Conservation (phyloP, 768 basidiomycete genomes). For the Pulveroboletus ravenelii region DNA sequence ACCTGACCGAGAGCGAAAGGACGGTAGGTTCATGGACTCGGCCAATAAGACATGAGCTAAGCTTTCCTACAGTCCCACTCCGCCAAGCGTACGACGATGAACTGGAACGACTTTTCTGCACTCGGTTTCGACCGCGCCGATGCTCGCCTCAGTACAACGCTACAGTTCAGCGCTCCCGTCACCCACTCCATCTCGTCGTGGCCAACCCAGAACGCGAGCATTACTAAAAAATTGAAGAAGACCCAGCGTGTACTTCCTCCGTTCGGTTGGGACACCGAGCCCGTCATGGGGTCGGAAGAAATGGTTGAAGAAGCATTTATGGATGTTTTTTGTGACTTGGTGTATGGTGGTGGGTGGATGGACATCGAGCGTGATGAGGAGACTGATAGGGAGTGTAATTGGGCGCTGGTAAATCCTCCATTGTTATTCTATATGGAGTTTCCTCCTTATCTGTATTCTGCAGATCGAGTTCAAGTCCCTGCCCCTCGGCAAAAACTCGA, state of each 20-base stretch:
- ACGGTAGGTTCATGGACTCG: constrained; percentile 35
- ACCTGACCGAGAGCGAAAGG: constrained; percentile 84
- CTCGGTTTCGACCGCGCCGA: constrained; percentile 81
- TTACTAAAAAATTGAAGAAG: constrained; percentile 79
- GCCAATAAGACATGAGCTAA: constrained; percentile 8
- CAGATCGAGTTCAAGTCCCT: constrained; percentile 87
- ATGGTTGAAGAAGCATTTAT: constrained; percentile 88
- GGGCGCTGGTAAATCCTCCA: constrained; percentile 69
- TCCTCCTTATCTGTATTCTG: constrained; percentile 24
- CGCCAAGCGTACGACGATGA: constrained; percentile 76
- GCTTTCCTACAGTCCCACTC: constrained; percentile 45
- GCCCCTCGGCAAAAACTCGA: constrained; percentile 35
- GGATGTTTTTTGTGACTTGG: constrained; percentile 77
- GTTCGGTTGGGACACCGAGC: constrained; percentile 92
- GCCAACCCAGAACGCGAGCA: constrained; percentile 69
- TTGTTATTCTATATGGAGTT: background rate
- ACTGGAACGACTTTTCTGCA: constrained; percentile 86
- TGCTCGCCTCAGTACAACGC: constrained; percentile 68
- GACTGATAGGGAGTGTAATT: constrained; percentile 79
- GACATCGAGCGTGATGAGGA: constrained; percentile 70
- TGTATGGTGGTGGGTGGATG: constrained; percentile 85
- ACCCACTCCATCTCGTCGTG: constrained; percentile 59
- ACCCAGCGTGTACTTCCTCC: constrained; percentile 64
- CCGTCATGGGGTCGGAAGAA: constrained; percentile 71
- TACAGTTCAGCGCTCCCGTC: constrained; percentile 68